Evolutionary conservation across 306 rosid species (phyloP).

Genomic region (Parietaria judaica): DNA sequence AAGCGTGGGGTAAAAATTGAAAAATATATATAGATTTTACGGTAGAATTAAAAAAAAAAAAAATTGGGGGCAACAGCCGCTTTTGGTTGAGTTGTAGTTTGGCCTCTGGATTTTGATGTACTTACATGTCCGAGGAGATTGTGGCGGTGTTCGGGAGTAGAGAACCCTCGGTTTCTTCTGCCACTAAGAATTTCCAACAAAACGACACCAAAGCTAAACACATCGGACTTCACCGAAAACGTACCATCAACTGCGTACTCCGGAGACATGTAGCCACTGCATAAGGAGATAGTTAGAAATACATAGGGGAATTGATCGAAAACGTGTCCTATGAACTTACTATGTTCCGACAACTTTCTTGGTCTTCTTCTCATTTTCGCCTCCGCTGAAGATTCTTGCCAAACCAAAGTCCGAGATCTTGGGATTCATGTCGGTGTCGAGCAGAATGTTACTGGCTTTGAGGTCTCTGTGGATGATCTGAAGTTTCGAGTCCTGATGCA

Average conservation of each 20-base stretch:
- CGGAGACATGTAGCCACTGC: too few species aligned
- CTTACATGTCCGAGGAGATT: conserved; percentile 19
- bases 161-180: conserved; percentile 5
- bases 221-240: conserved; percentile 14
- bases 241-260: conserved; percentile 16
- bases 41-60: too few species aligned
- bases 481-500: conserved; percentile 14
- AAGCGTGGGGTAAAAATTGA: too few species aligned
- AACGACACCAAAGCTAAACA: conserved; percentile 18
- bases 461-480: conserved; percentile 17
- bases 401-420: conserved; percentile 21
- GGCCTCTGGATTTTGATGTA: too few species aligned
- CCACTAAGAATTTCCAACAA: conserved; percentile 17
- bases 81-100: too few species aligned
- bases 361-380: conserved; percentile 4
- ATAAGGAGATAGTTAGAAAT: background rate
- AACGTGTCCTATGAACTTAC: conserved; percentile 13
- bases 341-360: conserved; percentile 16
- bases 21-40: too few species aligned
- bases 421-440: conserved; percentile 10
- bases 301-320: background rate
- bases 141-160: conserved; percentile 5
- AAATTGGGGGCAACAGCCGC: too few species aligned
- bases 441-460: conserved; percentile 15
- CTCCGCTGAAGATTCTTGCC: conserved; percentile 10